Conservation (phyloP, 2,329 filamentous ascomycete genomes). For the Penicillium sp. region DNA sequence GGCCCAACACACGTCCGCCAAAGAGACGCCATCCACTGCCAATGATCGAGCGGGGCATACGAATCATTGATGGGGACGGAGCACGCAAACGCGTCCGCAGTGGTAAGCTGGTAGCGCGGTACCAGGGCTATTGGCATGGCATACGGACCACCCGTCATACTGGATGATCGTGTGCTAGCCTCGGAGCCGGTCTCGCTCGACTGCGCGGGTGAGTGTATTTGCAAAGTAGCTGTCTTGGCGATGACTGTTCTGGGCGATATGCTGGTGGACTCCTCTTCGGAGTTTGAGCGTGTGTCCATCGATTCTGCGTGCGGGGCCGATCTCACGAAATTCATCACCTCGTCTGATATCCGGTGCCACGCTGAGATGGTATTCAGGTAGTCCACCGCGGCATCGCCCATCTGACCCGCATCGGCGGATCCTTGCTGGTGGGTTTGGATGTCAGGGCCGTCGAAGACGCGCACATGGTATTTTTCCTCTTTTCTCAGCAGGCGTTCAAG, state of each 20-base stretch:
- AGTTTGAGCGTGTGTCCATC: constrained; percentile 11
- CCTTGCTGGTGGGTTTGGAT: constrained; percentile 19
- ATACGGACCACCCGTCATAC: constrained; percentile 2
- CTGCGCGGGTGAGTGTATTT: constrained; percentile 31
- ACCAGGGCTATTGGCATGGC: constrained; percentile 71
- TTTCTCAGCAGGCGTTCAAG: constrained; percentile 56
- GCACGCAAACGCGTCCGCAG: constrained; percentile 71
- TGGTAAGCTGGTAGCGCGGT: constrained; percentile 74
- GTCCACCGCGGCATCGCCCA: constrained; percentile 48
- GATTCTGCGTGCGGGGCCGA: constrained; percentile 19
- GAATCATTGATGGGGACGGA: constrained; percentile 70
- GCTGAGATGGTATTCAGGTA: constrained; percentile 66
- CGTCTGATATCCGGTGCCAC: constrained; percentile 73
- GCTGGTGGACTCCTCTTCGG: constrained; percentile 21
- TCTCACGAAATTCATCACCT: constrained; percentile 63
- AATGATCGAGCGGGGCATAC: constrained; percentile 83
- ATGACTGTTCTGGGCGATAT: constrained; percentile 36
- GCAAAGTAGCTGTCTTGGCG: constrained; percentile 29
- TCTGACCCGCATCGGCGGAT: constrained; percentile 30
- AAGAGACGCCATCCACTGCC: constrained; percentile 94
- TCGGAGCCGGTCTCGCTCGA: constrained; percentile 31
- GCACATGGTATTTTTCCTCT: constrained; percentile 52
- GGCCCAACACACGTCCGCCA: constrained; percentile 84
- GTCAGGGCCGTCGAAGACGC: constrained; percentile 49
- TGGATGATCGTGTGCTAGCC: constrained; percentile 17